Conservation (phyloP, 148 eudicot genomes). For the Vaccinium darrowii region DNA sequence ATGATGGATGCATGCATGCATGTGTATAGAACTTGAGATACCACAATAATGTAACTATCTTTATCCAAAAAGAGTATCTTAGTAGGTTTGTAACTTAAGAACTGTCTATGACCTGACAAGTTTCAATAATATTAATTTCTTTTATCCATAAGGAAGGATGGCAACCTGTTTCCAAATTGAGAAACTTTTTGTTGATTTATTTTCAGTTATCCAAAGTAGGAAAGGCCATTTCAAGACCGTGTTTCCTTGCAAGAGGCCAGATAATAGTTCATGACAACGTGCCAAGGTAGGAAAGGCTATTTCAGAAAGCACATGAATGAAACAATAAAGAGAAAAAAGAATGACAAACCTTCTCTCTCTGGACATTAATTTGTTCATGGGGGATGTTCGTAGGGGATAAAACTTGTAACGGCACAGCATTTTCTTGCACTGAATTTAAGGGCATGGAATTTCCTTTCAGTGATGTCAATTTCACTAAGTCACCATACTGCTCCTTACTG, state of each 20-base stretch:
- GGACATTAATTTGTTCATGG: conserved; percentile 30
- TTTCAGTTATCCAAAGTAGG: background rate
- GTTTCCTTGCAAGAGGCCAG: background rate
- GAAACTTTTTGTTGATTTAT: background rate
- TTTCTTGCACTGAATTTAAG: background rate
- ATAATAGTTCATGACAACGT: background rate
- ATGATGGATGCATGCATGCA: background rate
- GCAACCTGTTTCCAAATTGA: background rate
- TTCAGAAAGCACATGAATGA: background rate
- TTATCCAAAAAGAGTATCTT: background rate
- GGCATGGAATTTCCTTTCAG: conserved; percentile 28
- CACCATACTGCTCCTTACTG: conserved; percentile 23
- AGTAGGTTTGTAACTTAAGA: background rate
- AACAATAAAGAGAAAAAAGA: conserved; percentile 8
- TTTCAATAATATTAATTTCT: background rate
- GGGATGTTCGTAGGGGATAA: conserved; percentile 28
- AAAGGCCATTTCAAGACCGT: background rate
- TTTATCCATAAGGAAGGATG: background rate
- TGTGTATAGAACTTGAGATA: background rate
- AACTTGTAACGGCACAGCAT: conserved; percentile 16
- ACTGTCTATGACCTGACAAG: background rate
- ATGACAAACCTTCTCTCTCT: conserved; percentile 36
- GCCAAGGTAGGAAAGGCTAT: background rate
- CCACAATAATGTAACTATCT: background rate
- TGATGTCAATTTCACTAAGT: conserved; percentile 24